Evolutionary conservation across 2,329 filamentous ascomycete genomes (phyloP), one percentile per base, ranked within the genome.

Genomic region (Phialemoniopsis sp.): DNA sequence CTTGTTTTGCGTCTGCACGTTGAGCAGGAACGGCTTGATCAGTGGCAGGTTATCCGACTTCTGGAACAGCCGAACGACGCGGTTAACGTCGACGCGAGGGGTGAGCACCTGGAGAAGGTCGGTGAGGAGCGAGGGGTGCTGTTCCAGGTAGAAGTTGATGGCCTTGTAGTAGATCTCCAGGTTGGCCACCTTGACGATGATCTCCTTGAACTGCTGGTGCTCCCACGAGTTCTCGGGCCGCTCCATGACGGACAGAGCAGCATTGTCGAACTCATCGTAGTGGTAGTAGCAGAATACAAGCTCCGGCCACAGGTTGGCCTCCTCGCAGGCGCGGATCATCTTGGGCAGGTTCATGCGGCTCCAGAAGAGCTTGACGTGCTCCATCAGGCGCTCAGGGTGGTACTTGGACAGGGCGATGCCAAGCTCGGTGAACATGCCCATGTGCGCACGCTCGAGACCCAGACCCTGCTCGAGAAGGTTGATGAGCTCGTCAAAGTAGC

Each of bases 181-280:
- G 68, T 98, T 98, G 56, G 90, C 88, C 49, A 96, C 91, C 78
- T 98, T 98, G 68, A 95, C 82, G 41, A 95, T 77, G 37, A 95
- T 97, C 60, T 98, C 94, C 76, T 98, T 98, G 82, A 98, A 98
- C 36, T 94, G 93, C 62, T 96, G 89, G 68, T 98, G 93, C 64
- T 98, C 94, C 93, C 93, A 98, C 2, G 93, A 90, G 72, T 97
- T 94, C 50, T 94, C 85, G 12, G 93, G 87, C 52, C 89, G 88
- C 72, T 98, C 93, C 80, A 98, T 98, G 72, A 98, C 95, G 14
- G 93, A 89, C 39, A 98, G 77, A 35, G 90, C 89, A 33, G 93
- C 93, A 57, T 98, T 97, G 66, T 98, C 94, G 65, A 86, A 96
- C 61, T 98, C 94, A 50, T 98, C 94, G 57, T 96, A 97, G 67